Evolutionary conservation across 768 basidiomycete species (phyloP).

Genomic region (Rhodotorula graminis): DNA sequence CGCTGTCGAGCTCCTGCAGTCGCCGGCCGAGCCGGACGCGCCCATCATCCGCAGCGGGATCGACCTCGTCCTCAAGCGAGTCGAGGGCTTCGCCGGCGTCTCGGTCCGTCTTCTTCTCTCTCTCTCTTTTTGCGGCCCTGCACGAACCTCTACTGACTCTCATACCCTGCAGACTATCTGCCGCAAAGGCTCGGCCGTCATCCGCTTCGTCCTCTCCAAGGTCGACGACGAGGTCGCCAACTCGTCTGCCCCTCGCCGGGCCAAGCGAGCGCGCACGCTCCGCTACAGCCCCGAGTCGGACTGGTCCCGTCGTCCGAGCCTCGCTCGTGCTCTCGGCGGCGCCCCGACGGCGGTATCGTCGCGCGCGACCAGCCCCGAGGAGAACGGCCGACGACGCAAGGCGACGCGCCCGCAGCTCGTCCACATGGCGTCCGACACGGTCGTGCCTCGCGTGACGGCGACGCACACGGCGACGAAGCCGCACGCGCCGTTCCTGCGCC

Average conservation of each 20-base stretch:
- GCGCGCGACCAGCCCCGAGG: neutral
- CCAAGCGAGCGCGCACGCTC: constrained; percentile 12
- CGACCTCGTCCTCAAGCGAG: neutral
- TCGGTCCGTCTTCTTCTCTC: neutral
- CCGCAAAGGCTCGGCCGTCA: constrained; percentile 1
- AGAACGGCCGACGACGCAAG: constrained; percentile 6
- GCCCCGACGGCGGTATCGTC: neutral
- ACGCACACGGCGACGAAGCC: too few relatives aligned
- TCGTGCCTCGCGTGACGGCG: neutral
- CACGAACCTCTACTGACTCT: too few relatives aligned
- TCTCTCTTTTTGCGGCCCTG: too few relatives aligned
- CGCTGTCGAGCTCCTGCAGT: constrained; percentile 15
- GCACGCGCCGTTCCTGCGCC: neutral
- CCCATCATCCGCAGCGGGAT: neutral
- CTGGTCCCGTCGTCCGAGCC: neutral
- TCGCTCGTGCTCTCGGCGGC: neutral
- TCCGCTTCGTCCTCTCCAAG: constrained; percentile 16
- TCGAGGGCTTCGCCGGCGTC: neutral
- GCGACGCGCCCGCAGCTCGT: constrained; percentile 6
- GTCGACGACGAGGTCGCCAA: constrained; percentile 1
- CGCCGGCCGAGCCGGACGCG: constrained; percentile 16
- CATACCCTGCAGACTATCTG: constrained; percentile 1
- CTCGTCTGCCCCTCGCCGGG: neutral
- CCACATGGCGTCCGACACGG: constrained; percentile 10
- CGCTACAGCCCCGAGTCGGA: constrained; percentile 10